Percentiles rank a stretch among this genome's conserved stretches.
Evolutionary conservation across 2,329 filamentous ascomycete genomes (phyloP).

Genomic region (Calonectria ilicicola): DNA sequence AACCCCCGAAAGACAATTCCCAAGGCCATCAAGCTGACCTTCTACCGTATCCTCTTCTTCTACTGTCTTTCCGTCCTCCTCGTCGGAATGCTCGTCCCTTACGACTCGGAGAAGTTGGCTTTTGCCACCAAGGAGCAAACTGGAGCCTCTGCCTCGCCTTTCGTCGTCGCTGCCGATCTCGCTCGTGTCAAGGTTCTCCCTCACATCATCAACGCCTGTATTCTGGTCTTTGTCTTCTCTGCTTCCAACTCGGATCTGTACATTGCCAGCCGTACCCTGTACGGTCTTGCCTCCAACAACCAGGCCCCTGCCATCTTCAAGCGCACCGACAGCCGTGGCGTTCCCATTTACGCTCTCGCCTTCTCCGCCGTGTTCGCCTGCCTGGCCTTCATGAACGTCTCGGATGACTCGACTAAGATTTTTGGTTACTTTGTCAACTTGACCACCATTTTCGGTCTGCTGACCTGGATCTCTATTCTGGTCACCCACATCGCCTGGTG

Average conservation of each 20-base stretch:
- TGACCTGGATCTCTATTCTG: slow-evolving; percentile 77
- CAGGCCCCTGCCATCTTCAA: slow-evolving; percentile 80
- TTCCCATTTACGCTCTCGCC: slow-evolving; percentile 75
- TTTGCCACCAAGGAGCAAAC: slow-evolving; percentile 63
- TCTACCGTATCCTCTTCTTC: slow-evolving; percentile 86
- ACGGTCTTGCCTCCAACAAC: slow-evolving; percentile 78
- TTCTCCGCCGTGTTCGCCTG: slow-evolving; percentile 72
- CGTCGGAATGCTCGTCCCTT: slow-evolving; percentile 82
- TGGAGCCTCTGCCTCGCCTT: slow-evolving; percentile 69
- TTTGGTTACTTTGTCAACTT: slow-evolving; percentile 77
- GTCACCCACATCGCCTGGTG: slow-evolving; percentile 77
- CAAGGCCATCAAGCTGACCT: slow-evolving; percentile 82
- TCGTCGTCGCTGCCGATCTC: slow-evolving; percentile 78
- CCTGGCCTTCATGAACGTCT: slow-evolving; percentile 76
- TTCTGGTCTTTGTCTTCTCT: slow-evolving; percentile 81
- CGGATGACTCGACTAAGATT: slow-evolving; percentile 65
- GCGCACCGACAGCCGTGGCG: slow-evolving; percentile 76
- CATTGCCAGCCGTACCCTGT: slow-evolving; percentile 79
- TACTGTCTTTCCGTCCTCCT: slow-evolving; percentile 81
- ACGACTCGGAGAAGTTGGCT: slow-evolving; percentile 70
- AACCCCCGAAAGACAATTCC: slow-evolving; percentile 83
- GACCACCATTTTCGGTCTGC: slow-evolving; percentile 73
- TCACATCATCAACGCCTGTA: slow-evolving; percentile 79
- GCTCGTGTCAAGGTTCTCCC: slow-evolving; percentile 73
- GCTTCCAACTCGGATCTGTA: slow-evolving; percentile 84